Percentiles rank a stretch among this genome's conserved stretches.
Evolutionary conservation across 2,329 filamentous ascomycete species (phyloP).

Genomic region (Arthrobotrys sphaeroides): DNA sequence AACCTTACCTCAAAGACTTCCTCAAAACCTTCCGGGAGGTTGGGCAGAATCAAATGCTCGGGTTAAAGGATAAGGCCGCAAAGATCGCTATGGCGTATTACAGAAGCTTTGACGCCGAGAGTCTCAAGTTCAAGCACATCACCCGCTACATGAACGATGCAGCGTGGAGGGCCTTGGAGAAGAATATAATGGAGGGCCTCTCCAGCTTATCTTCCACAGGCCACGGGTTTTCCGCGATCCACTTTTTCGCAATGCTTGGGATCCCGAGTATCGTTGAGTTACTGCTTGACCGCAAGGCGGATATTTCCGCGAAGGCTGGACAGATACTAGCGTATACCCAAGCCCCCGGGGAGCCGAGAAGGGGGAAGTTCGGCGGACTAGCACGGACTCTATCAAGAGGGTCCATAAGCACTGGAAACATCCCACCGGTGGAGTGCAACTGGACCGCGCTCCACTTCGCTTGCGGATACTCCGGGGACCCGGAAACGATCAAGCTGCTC

Average conservation of each 20-base stretch:
- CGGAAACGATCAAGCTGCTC: constrained; percentile 31
- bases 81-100: constrained; percentile 39
- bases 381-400: constrained; percentile 38
- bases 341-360: constrained; percentile 7
- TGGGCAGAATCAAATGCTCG: constrained; percentile 46
- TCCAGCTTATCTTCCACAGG: constrained; percentile 44
- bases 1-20: constrained; percentile 19
- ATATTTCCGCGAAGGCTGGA: constrained; percentile 27
- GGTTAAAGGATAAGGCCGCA: constrained; percentile 42
- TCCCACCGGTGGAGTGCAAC: background rate
- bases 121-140: constrained; percentile 20
- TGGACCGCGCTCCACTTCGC: constrained; percentile 47
- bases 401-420: constrained; percentile 3
- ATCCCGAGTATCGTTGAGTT: constrained; percentile 26
- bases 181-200: constrained; percentile 39
- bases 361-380: constrained; percentile 36
- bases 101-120: constrained; percentile 31
- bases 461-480: constrained; percentile 38
- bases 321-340: constrained; percentile 39
- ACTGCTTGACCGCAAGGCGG: constrained; percentile 36
- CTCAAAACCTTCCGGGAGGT: constrained; percentile 39
- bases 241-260: constrained; percentile 44
- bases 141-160: constrained; percentile 43
- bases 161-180: constrained; percentile 34
- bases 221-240: constrained; percentile 43